Evolutionary conservation across 192 early-diverging fungal genomes (phyloP), one percentile per base, ranked within the genome.

Genomic region (Lobosporangium transversale): DNA sequence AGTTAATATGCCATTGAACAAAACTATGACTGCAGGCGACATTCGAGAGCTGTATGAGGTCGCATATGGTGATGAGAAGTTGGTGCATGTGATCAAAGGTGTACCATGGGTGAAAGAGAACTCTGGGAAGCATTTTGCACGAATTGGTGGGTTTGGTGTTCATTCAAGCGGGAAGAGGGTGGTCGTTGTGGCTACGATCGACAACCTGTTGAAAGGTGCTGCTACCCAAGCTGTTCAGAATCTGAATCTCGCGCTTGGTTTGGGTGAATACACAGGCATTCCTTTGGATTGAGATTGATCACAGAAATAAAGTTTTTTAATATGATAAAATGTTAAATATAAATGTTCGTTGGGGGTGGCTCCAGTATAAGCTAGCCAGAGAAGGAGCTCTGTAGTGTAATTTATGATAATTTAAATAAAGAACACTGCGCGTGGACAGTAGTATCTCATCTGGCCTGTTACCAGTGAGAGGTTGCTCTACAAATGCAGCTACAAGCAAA

Each of bases 171-270:
- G 84, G 18, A 89, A 91, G 71, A 82, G 97, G 45, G 95, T 90
- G 3, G 95, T 98, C 15, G 82, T 99, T 9, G 89, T 93, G 26
- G 92, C 93, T 11, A 97, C 96, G 2, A 92, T 99, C 59, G 98
- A 98, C 75, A 99, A 99, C 60, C 75, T 99, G 78, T 87, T 98
- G 55, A 99, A 99, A 89, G 98, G 98, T 6, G 97, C 97, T 23
- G 98, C 98, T 1, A 99, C 97, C n/a, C 98, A 99, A 81, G 95
- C 96, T 17, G 80, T 98, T 35, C 80, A 91, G 84, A 99, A 98
- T 82, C 88, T 98, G 80, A 99, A 99, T 78, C 86, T 99, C 70
- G 92, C 95, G 11, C 80, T 97, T 35, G 93, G 92, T 2, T 82
- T 96, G 43, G 90, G 92, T 53, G 96, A 99, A 82, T 95, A 88